phyloP scores from a whole-genome alignment of 331 rosid genomes.

The Rhamnella rubrinervis region DNA sequence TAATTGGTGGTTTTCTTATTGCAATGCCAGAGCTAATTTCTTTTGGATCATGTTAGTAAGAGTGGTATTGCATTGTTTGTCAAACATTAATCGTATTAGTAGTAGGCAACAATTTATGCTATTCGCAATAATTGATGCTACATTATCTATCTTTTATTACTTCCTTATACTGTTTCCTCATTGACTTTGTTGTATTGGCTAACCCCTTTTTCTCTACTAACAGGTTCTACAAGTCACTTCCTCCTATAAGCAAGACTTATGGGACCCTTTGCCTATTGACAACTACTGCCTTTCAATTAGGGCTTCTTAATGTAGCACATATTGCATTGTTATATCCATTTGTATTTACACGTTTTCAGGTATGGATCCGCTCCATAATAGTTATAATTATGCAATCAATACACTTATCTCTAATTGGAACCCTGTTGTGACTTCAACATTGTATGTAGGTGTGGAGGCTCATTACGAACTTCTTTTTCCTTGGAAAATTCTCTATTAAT shows the following conservation, averaged over 20 bases:
- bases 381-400: not conserved
- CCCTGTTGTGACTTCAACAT: conserved; percentile 22
- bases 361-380: conserved; percentile 18
- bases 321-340: conserved; percentile 43
- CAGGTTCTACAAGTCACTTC: conserved; percentile 85
- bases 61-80: not conserved
- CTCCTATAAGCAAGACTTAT: conserved; percentile 90
- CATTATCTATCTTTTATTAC: not conserved
- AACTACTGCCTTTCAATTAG: conserved; percentile 58
- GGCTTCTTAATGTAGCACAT: conserved; percentile 16
- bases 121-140: not conserved
- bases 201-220: conserved; percentile 19
- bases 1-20: too few species aligned
- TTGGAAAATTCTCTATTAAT: conserved; percentile 80
- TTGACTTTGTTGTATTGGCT: conserved; percentile 3
- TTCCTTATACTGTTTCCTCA: not conserved
- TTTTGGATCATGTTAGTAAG: not conserved
- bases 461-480: conserved; percentile 83
- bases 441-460: conserved; percentile 88
- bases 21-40: not conserved
- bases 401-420: not conserved
- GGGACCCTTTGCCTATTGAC: conserved; percentile 73
- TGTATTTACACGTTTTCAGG: conserved; percentile 69
- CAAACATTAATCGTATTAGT: too few species aligned
- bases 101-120: too few species aligned